A percentile compares a stretch with the other conserved stretches of the same genome.
Conservation (phyloP, 2,329 filamentous ascomycete genomes). For the Trichoderma citrinoviride region DNA sequence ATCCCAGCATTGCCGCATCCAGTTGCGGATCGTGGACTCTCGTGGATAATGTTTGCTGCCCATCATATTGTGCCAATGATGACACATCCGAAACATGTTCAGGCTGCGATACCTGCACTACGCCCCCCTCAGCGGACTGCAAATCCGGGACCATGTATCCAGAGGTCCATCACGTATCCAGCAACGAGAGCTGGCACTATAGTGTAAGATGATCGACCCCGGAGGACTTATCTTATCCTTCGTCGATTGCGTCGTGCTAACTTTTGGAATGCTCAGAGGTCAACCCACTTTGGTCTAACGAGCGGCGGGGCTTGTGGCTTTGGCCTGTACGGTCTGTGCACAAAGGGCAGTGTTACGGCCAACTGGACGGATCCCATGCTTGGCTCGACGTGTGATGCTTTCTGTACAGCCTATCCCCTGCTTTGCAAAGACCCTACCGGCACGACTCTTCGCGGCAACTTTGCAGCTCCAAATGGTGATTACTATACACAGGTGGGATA, state of each 20-base stretch:
- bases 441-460: conserved; percentile 14
- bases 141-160: conserved; percentile 14
- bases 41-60: conserved; percentile 14
- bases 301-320: conserved; percentile 15
- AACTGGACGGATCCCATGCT: conserved; percentile 13
- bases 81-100: conserved; percentile 3
- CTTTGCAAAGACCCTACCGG: conserved; percentile 12
- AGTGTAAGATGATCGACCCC: not conserved
- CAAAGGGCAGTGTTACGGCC: conserved; percentile 2
- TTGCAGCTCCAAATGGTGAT: conserved; percentile 14
- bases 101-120: not conserved
- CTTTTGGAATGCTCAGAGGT: not conserved
- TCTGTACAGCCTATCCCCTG: conserved; percentile 8
- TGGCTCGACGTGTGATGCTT: conserved; percentile 6
- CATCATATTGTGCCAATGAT: conserved; percentile 9
- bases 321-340: conserved; percentile 14
- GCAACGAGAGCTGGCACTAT: conserved; percentile 10
- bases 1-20: conserved; percentile 6
- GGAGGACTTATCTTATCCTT: not conserved
- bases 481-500: not conserved
- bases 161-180: conserved; percentile 2
- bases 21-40: conserved; percentile 11
- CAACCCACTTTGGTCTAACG: conserved; percentile 10
- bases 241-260: not conserved
- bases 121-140: conserved; percentile 6